Conservation (phyloP, 768 basidiomycete genomes). For the Clathrus columnatus region DNA sequence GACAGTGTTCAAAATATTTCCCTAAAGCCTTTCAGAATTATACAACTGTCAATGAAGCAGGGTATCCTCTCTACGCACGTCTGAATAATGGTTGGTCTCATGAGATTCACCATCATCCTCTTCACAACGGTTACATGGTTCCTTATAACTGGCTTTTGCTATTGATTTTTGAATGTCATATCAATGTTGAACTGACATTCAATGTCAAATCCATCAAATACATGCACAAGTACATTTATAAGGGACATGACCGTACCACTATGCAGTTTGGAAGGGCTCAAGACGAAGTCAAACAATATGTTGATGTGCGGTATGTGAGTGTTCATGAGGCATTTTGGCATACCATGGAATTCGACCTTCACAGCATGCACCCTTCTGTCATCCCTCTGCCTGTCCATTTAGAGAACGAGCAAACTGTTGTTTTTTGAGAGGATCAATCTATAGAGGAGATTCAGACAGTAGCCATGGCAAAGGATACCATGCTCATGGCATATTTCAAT, state of each 20-base stretch:
- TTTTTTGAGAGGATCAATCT: constrained; percentile 27
- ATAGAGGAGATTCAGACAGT: constrained; percentile 9
- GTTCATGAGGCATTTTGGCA: constrained; percentile 30
- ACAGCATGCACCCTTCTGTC: constrained; percentile 29
- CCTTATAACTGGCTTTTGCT: constrained; percentile 31
- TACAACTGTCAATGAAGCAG: constrained; percentile 31
- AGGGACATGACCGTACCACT: constrained; percentile 35
- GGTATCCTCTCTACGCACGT: constrained; percentile 31
- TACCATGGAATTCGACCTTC: constrained; percentile 24
- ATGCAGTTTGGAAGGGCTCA: constrained; percentile 19
- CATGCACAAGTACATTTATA: constrained; percentile 41
- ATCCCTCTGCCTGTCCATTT: constrained; percentile 36
- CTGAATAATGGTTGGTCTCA: constrained; percentile 27
- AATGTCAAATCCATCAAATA: constrained; percentile 37
- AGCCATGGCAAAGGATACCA: constrained; percentile 20
- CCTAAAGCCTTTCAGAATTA: constrained; percentile 29
- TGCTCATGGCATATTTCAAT: constrained; percentile 24
- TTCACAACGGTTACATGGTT: constrained; percentile 36
- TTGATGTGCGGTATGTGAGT: constrained; percentile 32
- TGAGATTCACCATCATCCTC: constrained; percentile 14
- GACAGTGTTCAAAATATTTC: constrained; percentile 34
- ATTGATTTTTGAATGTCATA: constrained; percentile 34
- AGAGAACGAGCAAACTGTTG: constrained; percentile 26
- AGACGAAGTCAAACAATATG: constrained; percentile 29
- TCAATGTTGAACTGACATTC: constrained; percentile 38